phyloP scores from a whole-genome alignment of 805 yeast genomes.

The Saturnispora diversa region DNA sequence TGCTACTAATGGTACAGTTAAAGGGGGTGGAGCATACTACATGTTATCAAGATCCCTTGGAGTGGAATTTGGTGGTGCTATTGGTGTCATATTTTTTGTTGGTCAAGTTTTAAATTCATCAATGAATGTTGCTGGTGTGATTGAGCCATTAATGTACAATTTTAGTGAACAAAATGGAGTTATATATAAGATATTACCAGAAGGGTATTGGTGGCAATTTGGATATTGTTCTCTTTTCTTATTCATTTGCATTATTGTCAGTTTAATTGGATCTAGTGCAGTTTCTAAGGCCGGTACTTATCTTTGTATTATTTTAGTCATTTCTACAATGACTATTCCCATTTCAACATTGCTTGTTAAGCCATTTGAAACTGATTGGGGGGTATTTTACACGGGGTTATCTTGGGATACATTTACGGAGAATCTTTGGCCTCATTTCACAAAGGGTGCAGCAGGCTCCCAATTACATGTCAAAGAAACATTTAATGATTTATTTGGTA shows the following conservation, averaged over 20 bases:
- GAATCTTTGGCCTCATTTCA: constrained; percentile 73
- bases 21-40: constrained; percentile 98
- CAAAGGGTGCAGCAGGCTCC: constrained; percentile 91
- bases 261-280: constrained; percentile 70
- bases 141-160: constrained; percentile 80
- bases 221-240: constrained; percentile 64
- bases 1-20: constrained; percentile 93
- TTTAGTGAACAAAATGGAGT: constrained; percentile 59
- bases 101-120: constrained; percentile 93
- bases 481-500: constrained; percentile 82
- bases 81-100: constrained; percentile 86
- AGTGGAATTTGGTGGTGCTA: constrained; percentile 97
- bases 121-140: constrained; percentile 89
- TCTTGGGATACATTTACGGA: constrained; percentile 55
- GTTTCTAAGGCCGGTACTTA: constrained; percentile 79
- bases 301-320: constrained; percentile 55
- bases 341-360: constrained; percentile 57
- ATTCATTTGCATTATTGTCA: constrained; percentile 62
- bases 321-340: constrained; percentile 78
- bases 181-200: constrained; percentile 50
- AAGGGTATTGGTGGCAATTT: constrained; percentile 58
- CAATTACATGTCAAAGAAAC: constrained; percentile 54
- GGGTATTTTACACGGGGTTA: constrained; percentile 58
- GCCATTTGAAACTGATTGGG: constrained; percentile 53
- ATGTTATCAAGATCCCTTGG: constrained; percentile 95